These are phyloP conservation scores for Claviceps purpurea DNA, from an alignment of 2,329 filamentous ascomycete species.

Conservation along the genomic window DNA sequence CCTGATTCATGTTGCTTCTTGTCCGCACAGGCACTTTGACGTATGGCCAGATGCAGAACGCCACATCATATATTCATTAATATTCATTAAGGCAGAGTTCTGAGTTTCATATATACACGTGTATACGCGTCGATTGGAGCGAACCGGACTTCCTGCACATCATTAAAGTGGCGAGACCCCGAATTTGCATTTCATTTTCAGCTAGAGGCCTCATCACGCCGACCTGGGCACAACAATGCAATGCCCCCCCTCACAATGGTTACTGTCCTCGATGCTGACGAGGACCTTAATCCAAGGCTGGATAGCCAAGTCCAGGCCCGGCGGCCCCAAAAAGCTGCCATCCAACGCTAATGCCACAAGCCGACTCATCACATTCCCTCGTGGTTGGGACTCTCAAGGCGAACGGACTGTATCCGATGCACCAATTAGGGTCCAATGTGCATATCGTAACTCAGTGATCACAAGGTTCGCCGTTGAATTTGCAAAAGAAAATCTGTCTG, in stretches of 20 bases:
- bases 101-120: not conserved
- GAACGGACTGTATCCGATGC: not conserved
- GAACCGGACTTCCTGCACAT: not conserved
- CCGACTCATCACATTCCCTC: not conserved
- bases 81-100: no score
- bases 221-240: not conserved
- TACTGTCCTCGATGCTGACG: no score
- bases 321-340: not conserved
- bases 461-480: no score
- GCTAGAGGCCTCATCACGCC: not conserved
- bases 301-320: no score
- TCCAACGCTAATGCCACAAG: not conserved
- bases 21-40: no score
- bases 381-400: not conserved
- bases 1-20: no score
- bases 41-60: no score
- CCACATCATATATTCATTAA: no score
- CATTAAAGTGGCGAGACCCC: not conserved
- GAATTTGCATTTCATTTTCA: not conserved
- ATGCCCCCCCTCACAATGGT: no score
- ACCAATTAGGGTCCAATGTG: not conserved
- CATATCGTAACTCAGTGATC: no score
- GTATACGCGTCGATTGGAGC: not conserved
- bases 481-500: not conserved
- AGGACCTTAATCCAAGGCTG: no score